Evolutionary conservation across 2,329 filamentous ascomycete genomes (phyloP).

Genomic region (Colletotrichum horii): DNA sequence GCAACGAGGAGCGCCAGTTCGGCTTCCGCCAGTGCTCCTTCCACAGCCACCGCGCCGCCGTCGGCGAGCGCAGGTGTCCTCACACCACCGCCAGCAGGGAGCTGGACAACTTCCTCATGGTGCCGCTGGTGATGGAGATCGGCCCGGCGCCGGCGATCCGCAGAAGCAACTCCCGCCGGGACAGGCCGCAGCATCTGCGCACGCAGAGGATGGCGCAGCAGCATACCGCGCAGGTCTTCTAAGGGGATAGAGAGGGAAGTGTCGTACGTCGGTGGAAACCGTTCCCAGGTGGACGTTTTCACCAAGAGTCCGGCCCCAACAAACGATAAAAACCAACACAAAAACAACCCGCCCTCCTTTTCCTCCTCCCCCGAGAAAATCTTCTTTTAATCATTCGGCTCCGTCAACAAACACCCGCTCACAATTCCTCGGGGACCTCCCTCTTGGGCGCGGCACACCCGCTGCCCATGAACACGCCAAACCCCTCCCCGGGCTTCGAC

Average conservation of each 20-base stretch:
- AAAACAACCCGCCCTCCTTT: background rate
- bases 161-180: background rate
- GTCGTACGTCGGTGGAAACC: background rate
- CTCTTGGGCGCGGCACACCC: background rate
- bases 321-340: background rate
- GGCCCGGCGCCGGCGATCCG: background rate
- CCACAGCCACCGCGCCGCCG: conserved; percentile 60
- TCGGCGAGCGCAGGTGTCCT: conserved; percentile 60
- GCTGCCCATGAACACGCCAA: conserved; percentile 13
- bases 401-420: background rate
- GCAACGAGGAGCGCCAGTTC: conserved; percentile 62
- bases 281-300: background rate
- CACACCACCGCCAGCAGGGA: conserved; percentile 32
- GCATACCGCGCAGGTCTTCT: background rate
- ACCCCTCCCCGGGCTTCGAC: background rate
- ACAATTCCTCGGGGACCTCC: conserved; percentile 1
- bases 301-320: background rate
- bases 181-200: background rate
- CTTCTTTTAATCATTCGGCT: background rate
- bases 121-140: conserved; percentile 21
- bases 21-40: conserved; percentile 68
- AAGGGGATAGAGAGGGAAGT: background rate
- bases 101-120: conserved; percentile 24
- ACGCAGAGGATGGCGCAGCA: background rate
- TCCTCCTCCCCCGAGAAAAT: background rate